Evolutionary conservation across 2,329 filamentous ascomycete species (phyloP), one percentile per base, ranked within the genome.

Genomic region (Penicillium occitanis): DNA sequence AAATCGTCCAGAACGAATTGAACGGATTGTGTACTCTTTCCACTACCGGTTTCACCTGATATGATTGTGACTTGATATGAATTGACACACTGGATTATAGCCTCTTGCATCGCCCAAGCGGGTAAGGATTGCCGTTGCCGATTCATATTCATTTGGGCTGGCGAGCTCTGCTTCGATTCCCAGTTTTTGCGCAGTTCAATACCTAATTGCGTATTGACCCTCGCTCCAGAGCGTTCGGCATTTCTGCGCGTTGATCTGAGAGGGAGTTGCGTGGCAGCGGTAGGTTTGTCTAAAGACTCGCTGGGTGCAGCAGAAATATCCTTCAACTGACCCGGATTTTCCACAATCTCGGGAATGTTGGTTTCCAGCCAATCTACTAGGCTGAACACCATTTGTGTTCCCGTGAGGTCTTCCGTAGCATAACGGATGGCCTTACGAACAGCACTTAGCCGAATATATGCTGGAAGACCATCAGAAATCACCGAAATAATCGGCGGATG

Each of bases 21-120:
- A 40, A 98, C 92, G 2, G 92, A 95, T 77, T 99, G 95, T 0
- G 95, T 98, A 59, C 92, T 97, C 79, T 99, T 99, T 74, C 95
- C 95, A 19, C 92, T 97, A 63, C 95, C 95, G 3, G 95, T 99
- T 79, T 98, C 95, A 71, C 95, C 95, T 51, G 93, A 96, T 71
- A 99, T 95, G 73, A 99, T 97, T 0, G 92, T 97, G 61, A 99
- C 93, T 77, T 97, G 90, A 73, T 94, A 88, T 4, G 84, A 81
- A 50, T 85, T 85, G 59, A 99, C 91, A 0, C 91, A 90, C 22
- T 86, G 77, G 10, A 98, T 87, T 35, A 99, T 91, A 1, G 85
- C 83, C 22, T 94, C 88, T 71, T 87, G 88, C 72, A 95, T 87
- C 67, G 87, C 86, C 95, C 95, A 99, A 1, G 95, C 95, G 2